Evolutionary conservation across 2,329 filamentous ascomycete species (phyloP).

Genomic region (Fusarium setosum): DNA sequence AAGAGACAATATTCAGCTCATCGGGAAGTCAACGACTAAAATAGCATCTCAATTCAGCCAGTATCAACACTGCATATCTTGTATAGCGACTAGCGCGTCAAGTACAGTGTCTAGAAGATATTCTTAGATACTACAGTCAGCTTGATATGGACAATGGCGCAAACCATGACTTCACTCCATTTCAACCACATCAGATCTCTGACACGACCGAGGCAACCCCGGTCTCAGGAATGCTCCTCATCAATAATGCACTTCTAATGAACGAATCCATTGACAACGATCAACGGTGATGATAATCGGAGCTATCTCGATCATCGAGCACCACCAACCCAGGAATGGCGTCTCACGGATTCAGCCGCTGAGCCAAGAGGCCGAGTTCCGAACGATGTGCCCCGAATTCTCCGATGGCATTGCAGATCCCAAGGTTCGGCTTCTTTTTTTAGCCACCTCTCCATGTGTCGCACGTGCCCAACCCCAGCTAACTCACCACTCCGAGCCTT

Average conservation of each 20-base stretch:
- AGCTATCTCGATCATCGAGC: not conserved
- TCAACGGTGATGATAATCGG: not conserved
- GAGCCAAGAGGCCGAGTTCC: slow-evolving; percentile 1
- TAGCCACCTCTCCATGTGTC: not conserved
- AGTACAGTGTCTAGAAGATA: too few relatives aligned
- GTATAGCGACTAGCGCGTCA: too few relatives aligned
- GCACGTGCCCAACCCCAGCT: not conserved
- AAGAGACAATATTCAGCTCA: too few relatives aligned
- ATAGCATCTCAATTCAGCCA: too few relatives aligned
- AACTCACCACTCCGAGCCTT: not conserved
- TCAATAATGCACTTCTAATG: not conserved
- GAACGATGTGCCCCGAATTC: not conserved
- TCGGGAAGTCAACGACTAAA: too few relatives aligned
- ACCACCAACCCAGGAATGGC: not conserved
- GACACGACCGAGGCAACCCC: not conserved
- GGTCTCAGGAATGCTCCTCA: not conserved
- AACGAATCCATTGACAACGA: not conserved
- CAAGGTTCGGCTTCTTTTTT: slow-evolving; percentile 1
- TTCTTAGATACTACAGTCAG: too few relatives aligned
- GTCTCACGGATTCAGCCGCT: not conserved
- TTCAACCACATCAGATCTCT: not conserved
- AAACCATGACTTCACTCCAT: not conserved
- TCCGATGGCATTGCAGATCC: not conserved
- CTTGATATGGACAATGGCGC: too few relatives aligned
- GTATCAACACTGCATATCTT: too few relatives aligned